Percentiles rank a stretch among this genome's conserved stretches.
phyloP scores from a whole-genome alignment of 1,284 basidiomycete genomes.

The Ganoderma lucidum region DNA sequence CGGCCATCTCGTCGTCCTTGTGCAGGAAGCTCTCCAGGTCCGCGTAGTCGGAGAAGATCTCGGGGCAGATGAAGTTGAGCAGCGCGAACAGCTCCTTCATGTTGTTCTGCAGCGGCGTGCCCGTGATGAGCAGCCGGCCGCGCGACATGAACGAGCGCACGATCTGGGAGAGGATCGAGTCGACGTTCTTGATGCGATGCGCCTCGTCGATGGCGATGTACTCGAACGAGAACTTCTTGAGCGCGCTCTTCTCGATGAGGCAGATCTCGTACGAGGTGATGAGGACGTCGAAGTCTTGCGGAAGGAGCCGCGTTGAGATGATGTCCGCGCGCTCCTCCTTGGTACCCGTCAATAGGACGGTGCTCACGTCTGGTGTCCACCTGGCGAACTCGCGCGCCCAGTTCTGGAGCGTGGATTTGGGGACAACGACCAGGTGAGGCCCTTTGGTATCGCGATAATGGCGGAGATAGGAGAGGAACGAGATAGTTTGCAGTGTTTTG shows the following conservation, averaged over 20 bases:
- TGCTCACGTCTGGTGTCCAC: constrained; percentile 93
- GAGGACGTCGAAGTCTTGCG: constrained; percentile 93
- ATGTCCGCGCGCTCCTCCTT: constrained; percentile 91
- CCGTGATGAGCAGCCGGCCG: constrained; percentile 93
- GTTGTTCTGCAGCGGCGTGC: constrained; percentile 98
- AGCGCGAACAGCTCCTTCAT: constrained; percentile 97
- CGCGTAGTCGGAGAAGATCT: constrained; percentile 80
- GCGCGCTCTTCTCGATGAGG: constrained; percentile 89
- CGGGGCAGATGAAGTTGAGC: constrained; percentile 93
- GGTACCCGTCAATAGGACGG: constrained; percentile 84
- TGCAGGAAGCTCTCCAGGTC: constrained; percentile 82
- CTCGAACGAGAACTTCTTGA: constrained; percentile 97
- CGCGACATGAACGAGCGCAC: constrained; percentile 92
- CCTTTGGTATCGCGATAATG: constrained; percentile 82
- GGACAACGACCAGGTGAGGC: constrained; percentile 95
- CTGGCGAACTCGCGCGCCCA: constrained; percentile 94
- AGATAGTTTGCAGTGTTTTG: constrained; percentile 98
- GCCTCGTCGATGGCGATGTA: constrained; percentile 99
- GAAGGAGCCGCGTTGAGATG: constrained; percentile 81
- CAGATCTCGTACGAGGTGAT: constrained; percentile 99
- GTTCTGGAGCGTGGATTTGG: constrained; percentile 97
- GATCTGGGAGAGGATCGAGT: constrained; percentile 96
- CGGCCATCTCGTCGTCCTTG: constrained; percentile 78
- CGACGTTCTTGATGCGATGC: constrained; percentile 99
- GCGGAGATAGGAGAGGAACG: constrained; percentile 96